A percentile compares a stretch with the other conserved stretches of the same genome.
phyloP scores from a whole-genome alignment of 177 flowering plant species.

The Vitis hybrid region DNA sequence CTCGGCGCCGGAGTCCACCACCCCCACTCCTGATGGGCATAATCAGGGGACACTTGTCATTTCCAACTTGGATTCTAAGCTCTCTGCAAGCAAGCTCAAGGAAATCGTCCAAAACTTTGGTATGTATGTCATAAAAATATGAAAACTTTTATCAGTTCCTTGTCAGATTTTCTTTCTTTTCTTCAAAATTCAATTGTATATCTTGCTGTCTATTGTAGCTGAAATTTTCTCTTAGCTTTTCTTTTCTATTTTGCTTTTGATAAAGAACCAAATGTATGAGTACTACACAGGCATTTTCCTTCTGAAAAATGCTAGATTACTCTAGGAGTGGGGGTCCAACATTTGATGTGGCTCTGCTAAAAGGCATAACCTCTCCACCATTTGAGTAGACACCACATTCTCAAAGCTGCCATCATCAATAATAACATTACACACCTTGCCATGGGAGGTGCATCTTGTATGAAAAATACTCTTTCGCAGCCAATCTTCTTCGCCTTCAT shows the following conservation, averaged over 20 bases:
- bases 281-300: no score
- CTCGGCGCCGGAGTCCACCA: conserved; percentile 30
- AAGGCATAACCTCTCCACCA: neutral
- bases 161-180: no score
- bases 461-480: conserved; percentile 3
- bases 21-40: conserved; percentile 38
- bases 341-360: no score
- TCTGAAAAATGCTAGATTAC: no score
- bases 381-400: neutral
- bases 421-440: conserved; percentile 6
- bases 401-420: conserved; percentile 9
- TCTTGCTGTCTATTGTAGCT: no score
- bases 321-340: no score
- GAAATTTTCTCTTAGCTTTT: no score
- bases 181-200: no score
- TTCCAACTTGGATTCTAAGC: conserved; percentile 61
- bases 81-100: conserved; percentile 36
- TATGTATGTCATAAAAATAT: conserved; percentile 20
- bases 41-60: conserved; percentile 92
- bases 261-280: no score
- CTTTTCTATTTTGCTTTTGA: no score
- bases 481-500: neutral
- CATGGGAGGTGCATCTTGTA: conserved; percentile 3
- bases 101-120: conserved; percentile 68
- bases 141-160: no score